phyloP scores from a whole-genome alignment of 2,329 filamentous ascomycete species.

The Ceratocystis harringtonii region DNA sequence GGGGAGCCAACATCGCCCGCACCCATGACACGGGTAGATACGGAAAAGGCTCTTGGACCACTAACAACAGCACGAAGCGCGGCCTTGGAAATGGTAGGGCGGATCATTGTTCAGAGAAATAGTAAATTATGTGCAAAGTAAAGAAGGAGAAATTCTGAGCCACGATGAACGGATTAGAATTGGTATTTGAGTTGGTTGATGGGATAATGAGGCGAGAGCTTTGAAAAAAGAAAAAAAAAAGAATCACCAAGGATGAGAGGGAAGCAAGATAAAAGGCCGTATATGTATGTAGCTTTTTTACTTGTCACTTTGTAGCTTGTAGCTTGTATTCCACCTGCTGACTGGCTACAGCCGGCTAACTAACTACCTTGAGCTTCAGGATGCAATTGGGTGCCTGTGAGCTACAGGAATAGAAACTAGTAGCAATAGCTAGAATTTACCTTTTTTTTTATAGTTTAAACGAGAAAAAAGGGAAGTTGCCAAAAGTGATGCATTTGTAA shows the following conservation, averaged over 20 bases:
- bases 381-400: conserved; percentile 15
- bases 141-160: background rate
- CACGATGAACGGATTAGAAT: background rate
- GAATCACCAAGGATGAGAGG: background rate
- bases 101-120: conserved; percentile 41
- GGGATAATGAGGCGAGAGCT: background rate
- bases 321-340: background rate
- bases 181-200: background rate
- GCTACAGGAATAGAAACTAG: background rate
- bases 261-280: conserved; percentile 1
- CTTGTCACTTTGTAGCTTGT: background rate
- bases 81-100: conserved; percentile 44
- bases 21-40: conserved; percentile 46
- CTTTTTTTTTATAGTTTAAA: background rate
- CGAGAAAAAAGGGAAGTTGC: background rate
- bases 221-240: background rate
- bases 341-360: background rate
- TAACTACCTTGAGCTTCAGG: conserved; percentile 5
- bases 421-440: background rate
- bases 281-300: background rate
- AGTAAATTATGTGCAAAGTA: background rate
- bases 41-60: conserved; percentile 42
- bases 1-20: conserved; percentile 56
- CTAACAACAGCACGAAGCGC: conserved; percentile 34
- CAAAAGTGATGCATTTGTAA: background rate